Evolutionary conservation across 371 early-diverging fungal species (phyloP).

Genomic region (Vairimorpha necatrix): DNA sequence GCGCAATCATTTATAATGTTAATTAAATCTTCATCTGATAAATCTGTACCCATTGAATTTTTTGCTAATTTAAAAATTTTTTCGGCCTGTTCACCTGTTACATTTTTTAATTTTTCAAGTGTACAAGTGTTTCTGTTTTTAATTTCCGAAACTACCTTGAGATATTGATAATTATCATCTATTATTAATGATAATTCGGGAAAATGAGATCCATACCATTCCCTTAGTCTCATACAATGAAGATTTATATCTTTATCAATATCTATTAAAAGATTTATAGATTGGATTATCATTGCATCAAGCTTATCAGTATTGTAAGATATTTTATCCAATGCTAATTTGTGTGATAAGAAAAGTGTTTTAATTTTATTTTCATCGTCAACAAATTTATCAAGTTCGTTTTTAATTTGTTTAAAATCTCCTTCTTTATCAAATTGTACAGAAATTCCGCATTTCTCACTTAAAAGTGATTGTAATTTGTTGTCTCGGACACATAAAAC

Average conservation of each 20-base stretch:
- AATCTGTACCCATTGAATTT: constrained; percentile 85
- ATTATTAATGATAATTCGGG: constrained; percentile 76
- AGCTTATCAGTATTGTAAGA: constrained; percentile 81
- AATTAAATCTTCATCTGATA: constrained; percentile 76
- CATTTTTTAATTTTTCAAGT: neutral
- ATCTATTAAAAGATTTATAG: constrained; percentile 80
- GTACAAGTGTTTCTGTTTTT: constrained; percentile 36
- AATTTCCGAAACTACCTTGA: constrained; percentile 67
- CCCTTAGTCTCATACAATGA: constrained; percentile 85
- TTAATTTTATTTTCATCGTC: neutral
- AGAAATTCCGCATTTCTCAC: neutral
- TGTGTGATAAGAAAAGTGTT: constrained; percentile 67
- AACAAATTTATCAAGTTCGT: constrained; percentile 53
- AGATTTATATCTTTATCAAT: constrained; percentile 88
- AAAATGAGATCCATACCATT: constrained; percentile 86
- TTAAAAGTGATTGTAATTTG: neutral
- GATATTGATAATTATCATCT: constrained; percentile 72
- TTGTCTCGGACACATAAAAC: constrained; percentile 65
- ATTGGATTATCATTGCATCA: constrained; percentile 88
- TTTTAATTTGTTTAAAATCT: constrained; percentile 7
- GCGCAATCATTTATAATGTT: constrained; percentile 74
- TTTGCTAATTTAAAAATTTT: constrained; percentile 74
- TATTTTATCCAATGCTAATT: constrained; percentile 77
- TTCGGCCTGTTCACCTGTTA: neutral
- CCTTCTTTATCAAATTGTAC: neutral